These are phyloP conservation scores for Aspergillaceae sp. DNA, from an alignment of 2,329 filamentous ascomycete species.

Conservation along the genomic window DNA sequence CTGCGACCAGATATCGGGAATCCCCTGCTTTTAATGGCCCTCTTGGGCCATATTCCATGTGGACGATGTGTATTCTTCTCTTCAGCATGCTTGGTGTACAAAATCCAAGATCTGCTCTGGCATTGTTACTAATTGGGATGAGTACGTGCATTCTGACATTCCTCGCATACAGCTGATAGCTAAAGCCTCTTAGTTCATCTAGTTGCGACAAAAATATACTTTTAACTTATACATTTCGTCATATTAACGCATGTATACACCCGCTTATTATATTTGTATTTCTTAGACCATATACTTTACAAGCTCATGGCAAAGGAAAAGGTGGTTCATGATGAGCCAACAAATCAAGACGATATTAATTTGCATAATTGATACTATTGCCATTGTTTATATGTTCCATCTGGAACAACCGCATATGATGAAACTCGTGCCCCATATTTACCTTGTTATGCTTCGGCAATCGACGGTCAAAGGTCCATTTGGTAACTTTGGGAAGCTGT, in stretches of 20 bases:
- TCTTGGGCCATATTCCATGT: conserved; percentile 13
- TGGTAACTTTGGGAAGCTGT: too few relatives aligned
- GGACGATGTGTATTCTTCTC: conserved; percentile 19
- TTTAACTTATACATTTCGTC: background rate
- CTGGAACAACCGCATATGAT: background rate
- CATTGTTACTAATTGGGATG: conserved; percentile 11
- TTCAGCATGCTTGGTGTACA: conserved; percentile 16
- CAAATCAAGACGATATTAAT: background rate
- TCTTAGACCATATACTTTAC: background rate
- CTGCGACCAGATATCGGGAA: conserved; percentile 15
- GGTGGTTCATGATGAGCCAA: too few relatives aligned
- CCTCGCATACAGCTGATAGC: background rate
- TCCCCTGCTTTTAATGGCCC: conserved; percentile 8
- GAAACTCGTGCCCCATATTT: too few relatives aligned
- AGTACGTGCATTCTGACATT: conserved; percentile 2
- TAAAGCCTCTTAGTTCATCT: conserved; percentile 1
- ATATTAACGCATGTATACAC: background rate
- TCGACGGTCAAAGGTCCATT: too few relatives aligned
- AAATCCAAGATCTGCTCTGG: conserved; percentile 14
- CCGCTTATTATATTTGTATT: background rate
- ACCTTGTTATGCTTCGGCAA: too few relatives aligned
- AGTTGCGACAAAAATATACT: background rate
- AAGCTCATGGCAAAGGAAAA: too few relatives aligned
- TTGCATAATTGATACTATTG: background rate
- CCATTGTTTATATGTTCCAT: background rate